These are phyloP conservation scores for Fusarium sp. DNA, from an alignment of 2,329 filamentous ascomycete genomes.

Conservation along the genomic window DNA sequence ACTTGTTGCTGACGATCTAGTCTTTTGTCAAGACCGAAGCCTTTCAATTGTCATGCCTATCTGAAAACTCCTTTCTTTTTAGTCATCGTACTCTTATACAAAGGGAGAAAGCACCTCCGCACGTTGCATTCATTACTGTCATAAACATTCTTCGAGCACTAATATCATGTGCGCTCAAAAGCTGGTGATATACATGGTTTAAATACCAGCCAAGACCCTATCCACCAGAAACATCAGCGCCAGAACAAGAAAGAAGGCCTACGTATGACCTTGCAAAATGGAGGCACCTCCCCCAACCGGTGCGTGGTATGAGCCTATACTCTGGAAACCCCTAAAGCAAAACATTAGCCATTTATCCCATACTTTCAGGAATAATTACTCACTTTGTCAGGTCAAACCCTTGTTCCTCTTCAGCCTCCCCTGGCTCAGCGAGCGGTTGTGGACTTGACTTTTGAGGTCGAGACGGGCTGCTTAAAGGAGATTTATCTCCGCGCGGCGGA, in stretches of 20 bases:
- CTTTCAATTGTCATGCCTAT: neutral
- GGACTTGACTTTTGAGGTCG: conserved; percentile 52
- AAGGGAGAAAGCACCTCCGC: conserved; percentile 8
- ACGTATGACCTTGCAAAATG: conserved; percentile 53
- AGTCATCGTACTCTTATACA: neutral
- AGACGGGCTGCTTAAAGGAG: conserved; percentile 64
- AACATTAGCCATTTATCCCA: conserved; percentile 23
- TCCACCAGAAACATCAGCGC: conserved; percentile 14
- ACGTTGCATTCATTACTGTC: conserved; percentile 34
- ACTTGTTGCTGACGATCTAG: neutral
- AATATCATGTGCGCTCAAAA: conserved; percentile 6
- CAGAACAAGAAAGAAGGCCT: conserved; percentile 15
- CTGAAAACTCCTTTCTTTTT: neutral
- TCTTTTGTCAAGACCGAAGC: neutral
- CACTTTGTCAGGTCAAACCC: conserved; percentile 71
- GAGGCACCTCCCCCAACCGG: conserved; percentile 60
- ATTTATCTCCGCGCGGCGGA: conserved; percentile 62
- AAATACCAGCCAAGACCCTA: conserved; percentile 5
- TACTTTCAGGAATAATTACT: conserved; percentile 26
- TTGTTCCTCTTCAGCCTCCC: conserved; percentile 59
- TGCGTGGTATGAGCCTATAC: conserved; percentile 71
- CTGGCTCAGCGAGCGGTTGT: conserved; percentile 45
- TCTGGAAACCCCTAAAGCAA: conserved; percentile 68
- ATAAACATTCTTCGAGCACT: conserved; percentile 16
- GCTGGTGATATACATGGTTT: conserved; percentile 8